Conservation (phyloP, 2,329 filamentous ascomycete species). For the Piedraia hortae region DNA sequence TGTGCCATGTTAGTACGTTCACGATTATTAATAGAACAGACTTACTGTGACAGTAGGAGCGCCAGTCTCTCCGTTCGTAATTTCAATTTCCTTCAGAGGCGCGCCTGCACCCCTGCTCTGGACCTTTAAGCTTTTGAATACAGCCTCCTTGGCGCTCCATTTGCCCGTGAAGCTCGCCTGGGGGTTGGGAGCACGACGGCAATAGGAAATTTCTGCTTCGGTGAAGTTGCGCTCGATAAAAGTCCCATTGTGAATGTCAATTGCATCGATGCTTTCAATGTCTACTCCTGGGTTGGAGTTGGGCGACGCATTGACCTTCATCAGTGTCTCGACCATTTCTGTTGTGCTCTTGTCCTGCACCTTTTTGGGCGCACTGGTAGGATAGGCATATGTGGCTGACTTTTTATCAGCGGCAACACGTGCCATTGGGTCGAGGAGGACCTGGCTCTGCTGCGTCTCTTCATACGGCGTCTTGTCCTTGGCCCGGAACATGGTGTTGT, state of each 20-base stretch:
- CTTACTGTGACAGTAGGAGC: constrained; percentile 67
- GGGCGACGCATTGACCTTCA: constrained; percentile 28
- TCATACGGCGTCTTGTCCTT: constrained; percentile 79
- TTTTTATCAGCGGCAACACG: constrained; percentile 73
- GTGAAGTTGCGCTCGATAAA: constrained; percentile 95
- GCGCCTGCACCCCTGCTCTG: constrained; percentile 68
- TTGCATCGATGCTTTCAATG: constrained; percentile 60
- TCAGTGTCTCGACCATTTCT: constrained; percentile 49
- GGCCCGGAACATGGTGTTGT: constrained; percentile 90
- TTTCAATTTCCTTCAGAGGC: constrained; percentile 81
- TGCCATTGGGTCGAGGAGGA: constrained; percentile 83
- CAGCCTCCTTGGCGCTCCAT: constrained; percentile 94
- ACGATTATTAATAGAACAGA: constrained; percentile 3
- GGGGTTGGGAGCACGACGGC: constrained; percentile 47
- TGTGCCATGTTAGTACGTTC: constrained; percentile 13
- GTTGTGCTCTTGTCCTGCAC: constrained; percentile 36
- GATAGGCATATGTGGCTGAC: constrained; percentile 48
- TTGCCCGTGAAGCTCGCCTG: constrained; percentile 81
- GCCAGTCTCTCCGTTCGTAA: constrained; percentile 51
- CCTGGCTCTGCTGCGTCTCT: constrained; percentile 57
- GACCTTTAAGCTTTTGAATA: constrained; percentile 91
- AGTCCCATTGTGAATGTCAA: constrained; percentile 83
- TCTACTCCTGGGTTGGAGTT: constrained; percentile 73
- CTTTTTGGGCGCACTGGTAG: constrained; percentile 39
- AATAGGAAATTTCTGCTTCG: constrained; percentile 56